These are phyloP conservation scores for Boletus coccyginus DNA, from an alignment of 768 basidiomycete species.

Conservation along the genomic window DNA sequence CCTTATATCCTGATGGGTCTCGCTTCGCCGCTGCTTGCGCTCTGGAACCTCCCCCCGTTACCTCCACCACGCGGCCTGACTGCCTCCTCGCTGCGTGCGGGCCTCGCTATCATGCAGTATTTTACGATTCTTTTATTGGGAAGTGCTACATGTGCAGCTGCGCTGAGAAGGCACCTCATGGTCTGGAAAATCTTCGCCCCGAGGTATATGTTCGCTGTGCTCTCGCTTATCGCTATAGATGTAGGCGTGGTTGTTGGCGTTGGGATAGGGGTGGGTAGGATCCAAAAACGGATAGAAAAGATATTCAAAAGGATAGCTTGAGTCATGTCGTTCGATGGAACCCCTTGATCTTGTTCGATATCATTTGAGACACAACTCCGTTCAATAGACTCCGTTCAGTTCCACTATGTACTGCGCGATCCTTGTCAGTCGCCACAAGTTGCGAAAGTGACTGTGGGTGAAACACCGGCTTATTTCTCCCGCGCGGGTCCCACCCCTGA, in stretches of 20 bases:
- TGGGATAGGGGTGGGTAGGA: constrained; percentile 21
- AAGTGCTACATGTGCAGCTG: constrained; percentile 68
- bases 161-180: constrained; percentile 85
- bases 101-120: constrained; percentile 67
- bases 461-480: constrained; percentile 1
- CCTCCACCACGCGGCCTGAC: constrained; percentile 27
- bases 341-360: too few species aligned
- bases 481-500: neutral
- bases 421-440: neutral
- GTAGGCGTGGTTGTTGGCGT: constrained; percentile 38
- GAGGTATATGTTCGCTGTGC: constrained; percentile 79
- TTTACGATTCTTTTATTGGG: constrained; percentile 64
- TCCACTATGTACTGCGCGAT: neutral
- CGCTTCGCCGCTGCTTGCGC: constrained; percentile 64
- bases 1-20: constrained; percentile 64
- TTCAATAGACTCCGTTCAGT: neutral
- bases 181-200: constrained; percentile 99
- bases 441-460: neutral
- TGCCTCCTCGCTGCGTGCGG: constrained; percentile 47
- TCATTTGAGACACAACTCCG: too few species aligned
- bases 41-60: constrained; percentile 82
- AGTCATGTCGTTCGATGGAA: neutral
- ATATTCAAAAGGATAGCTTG: constrained; percentile 18
- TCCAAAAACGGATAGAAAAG: constrained; percentile 20
- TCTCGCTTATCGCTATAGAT: constrained; percentile 70